Base-by-base conservation (phyloP, 164 flowering plant species). In the Annona squamosa region DNA sequence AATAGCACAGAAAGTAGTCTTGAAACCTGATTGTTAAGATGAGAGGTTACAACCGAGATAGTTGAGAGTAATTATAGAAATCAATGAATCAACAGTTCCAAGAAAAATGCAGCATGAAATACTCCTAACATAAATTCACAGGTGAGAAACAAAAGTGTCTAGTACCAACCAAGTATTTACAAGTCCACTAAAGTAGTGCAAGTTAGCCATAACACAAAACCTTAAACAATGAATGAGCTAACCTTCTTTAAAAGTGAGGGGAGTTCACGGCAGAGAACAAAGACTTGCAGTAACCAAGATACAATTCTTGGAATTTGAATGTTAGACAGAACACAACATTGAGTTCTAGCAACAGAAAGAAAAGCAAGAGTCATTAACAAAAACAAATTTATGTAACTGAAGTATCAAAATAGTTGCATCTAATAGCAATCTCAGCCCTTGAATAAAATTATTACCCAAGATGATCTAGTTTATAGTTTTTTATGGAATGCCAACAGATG, bases 191-290 rank as follows among this genome's bases (percentile, higher is more conserved):
- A 10, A 12, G 5, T 42, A 13, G 45, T 4, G 9, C 12, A 64
- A 64, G 45, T 64, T 13, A 10, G 67, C 13, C 42, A 66, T 66
- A 43, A 12, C 17, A 17, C 68, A 65, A 65, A 41, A 65, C 43
- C 46, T 65, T 10, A 65, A 65, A 46, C 42, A 43, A 65, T 65
- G 5, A 66, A 66, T 66, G 45, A 66, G 16, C 12, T 65, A 43
- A 95, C 98, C 97, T 93, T 91, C 66, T 88, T 87, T 76, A 86
- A 77, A 67, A 93, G 87, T 65, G 81, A 7, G 19, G 99, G 97
- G 70, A 88, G 84, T 79, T 95, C 97, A 69, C 88, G 88, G 76
- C 87, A 84, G 65, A 88, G 84, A 19, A 90, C 76, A 82, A 91
- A 93, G 43, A 94, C 89, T 57, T 85, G 82, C 79, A 76, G 80